Evolutionary conservation across 179 eudicot genomes (phyloP), one percentile per base, ranked within the genome.

Genomic region (Patellifolia procumbens): DNA sequence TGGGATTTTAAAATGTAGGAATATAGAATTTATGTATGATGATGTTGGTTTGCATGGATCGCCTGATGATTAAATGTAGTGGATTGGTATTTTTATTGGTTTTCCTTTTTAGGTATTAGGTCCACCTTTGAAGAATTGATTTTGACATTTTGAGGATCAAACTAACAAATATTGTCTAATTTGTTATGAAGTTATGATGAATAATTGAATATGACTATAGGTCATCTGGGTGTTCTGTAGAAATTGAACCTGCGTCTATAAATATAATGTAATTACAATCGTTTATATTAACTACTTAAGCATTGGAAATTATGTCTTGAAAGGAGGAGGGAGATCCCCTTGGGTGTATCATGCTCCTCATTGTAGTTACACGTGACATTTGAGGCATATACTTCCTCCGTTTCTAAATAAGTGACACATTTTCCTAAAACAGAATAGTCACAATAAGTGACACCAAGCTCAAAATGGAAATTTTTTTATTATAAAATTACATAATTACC

Each of bases 81-180:
- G 70, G 32, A 22, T 39, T 43, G 3, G 8, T 65, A 39, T 66
- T 39, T 10, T 65, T 64, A 13, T 35, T 64, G 31, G 34, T 11
- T 67, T 67, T 67, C 71, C 71, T 43, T 67, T 67, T 67, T 67
- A 67, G 71, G 71, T 7, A 42, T 24, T 43, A 26, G 53, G 71
- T 43, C 71, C 71, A 43, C 34, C 19, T 20, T 37, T 22, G 5
- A 24, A 13, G 35, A 43, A 16, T 16, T 48, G 26, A 43, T 67
- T 42, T 67, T 67, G 32, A 43, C 53, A 67, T 43, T 42, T 43
- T 35, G 17, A 64, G 46, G 28, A 64, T 20, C 26, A 4, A 32
- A 35, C 46, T 35, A 64, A 11, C 53, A 0, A 42, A 43, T 42
- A 17, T 5, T 67, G 71, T 67, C 0, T 29, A 45, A 67, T 67